A percentile compares a stretch with the other conserved stretches of the same genome.
Evolutionary conservation across 2,329 filamentous ascomycete genomes (phyloP).

Genomic region (Orbilia ellipsospora): DNA sequence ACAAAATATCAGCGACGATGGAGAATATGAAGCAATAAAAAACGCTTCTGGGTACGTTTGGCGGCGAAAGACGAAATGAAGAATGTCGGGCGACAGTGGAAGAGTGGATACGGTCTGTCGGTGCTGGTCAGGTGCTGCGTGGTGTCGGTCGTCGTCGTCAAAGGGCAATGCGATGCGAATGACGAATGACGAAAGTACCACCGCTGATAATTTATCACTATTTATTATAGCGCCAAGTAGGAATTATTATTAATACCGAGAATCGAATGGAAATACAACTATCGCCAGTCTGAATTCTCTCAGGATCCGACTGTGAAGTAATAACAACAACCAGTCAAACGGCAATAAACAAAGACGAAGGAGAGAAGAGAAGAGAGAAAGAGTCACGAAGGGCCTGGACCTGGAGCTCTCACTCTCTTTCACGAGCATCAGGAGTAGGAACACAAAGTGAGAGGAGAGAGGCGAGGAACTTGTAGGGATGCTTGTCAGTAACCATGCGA

Average conservation of each 20-base stretch:
- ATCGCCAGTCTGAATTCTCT: too few relatives aligned
- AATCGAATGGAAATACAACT: too few relatives aligned
- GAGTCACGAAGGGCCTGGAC: too few relatives aligned
- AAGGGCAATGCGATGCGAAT: constrained; percentile 7
- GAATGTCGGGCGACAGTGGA: background rate
- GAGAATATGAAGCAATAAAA: background rate
- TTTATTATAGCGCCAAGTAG: too few relatives aligned
- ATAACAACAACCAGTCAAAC: too few relatives aligned
- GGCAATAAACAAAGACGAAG: too few relatives aligned
- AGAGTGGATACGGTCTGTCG: background rate
- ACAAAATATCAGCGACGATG: background rate
- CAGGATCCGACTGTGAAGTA: too few relatives aligned
- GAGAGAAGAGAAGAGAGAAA: too few relatives aligned
- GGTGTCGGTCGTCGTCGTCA: background rate
- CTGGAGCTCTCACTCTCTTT: too few relatives aligned
- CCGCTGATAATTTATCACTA: background rate
- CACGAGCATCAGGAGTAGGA: background rate
- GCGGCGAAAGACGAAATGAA: too few relatives aligned
- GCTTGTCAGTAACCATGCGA: background rate
- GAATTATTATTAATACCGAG: too few relatives aligned
- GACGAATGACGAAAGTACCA: constrained; percentile 4
- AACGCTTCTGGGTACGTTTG: too few relatives aligned
- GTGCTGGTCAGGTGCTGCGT: background rate
- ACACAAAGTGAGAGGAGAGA: background rate
- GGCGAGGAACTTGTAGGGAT: background rate